Evolutionary conservation across 2,329 filamentous ascomycete species (phyloP).

Genomic region (Boeremia exigua): DNA sequence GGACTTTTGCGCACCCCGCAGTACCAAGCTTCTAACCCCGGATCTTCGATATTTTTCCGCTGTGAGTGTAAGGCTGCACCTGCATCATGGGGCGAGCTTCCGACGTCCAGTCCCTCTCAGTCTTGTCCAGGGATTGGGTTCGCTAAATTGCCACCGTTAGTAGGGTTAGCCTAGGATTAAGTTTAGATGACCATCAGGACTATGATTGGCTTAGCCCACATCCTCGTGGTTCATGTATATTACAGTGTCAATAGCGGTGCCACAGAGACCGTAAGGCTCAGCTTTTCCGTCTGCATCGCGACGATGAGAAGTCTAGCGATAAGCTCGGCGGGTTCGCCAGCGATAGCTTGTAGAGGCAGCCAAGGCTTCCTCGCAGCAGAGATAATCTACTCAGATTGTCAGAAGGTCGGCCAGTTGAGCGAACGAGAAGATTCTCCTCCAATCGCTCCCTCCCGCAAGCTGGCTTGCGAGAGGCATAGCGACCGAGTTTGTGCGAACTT

Average conservation of each 20-base stretch:
- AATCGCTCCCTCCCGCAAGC: neutral
- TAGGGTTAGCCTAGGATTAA: too few relatives aligned
- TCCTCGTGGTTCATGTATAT: too few relatives aligned
- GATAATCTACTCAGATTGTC: conserved; percentile 4
- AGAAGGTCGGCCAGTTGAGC: neutral
- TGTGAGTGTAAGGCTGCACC: neutral
- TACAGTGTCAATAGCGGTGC: too few relatives aligned
- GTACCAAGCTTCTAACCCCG: conserved; percentile 3
- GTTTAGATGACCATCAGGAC: too few relatives aligned
- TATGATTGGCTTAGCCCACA: too few relatives aligned
- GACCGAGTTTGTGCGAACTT: neutral
- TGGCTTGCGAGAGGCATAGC: neutral
- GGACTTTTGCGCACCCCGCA: neutral
- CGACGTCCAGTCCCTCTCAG: neutral
- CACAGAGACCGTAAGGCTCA: neutral
- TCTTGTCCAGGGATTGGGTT: too few relatives aligned
- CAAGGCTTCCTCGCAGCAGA: neutral
- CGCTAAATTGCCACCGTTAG: too few relatives aligned
- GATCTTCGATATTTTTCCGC: conserved; percentile 8
- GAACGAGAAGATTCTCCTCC: conserved; percentile 6
- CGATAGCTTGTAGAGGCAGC: neutral
- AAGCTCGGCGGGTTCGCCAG: neutral
- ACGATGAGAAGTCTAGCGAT: neutral
- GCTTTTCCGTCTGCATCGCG: neutral
- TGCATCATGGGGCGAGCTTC: neutral